Evolutionary conservation across 2,329 filamentous ascomycete genomes (phyloP), one percentile per base, ranked within the genome.

Genomic region (Mariannaea elegans): DNA sequence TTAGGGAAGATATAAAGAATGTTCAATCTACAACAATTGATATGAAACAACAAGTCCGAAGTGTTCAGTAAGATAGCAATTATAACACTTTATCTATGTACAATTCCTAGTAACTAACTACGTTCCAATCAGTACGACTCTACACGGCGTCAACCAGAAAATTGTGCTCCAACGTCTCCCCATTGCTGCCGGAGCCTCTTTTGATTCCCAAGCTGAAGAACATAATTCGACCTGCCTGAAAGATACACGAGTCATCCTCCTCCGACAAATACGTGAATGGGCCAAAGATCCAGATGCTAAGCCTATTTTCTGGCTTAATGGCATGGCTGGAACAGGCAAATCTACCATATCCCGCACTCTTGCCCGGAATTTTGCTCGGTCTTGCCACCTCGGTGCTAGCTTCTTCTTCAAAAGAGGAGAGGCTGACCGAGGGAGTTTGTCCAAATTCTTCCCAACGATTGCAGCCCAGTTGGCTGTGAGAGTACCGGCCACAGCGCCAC

Each of bases 161-260:
- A 42, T 24, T 7, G 39, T 65, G 16, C 64, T 72, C 14, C 32
- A 59, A 16, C 62, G 59, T 31, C 62, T 72, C 1, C 59, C 46
- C 4, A 41, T 55, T n/a, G 68, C 61, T 3, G 34, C 60, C 18
- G 65, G 64, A 2, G 72, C 70, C 4, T 59, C 67, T 2, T 77
- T 76, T 56, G 67, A 78, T 60, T 75, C 76, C 3, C 54, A 72
- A 29, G n/a, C n/a, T n/a, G n/a, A n/a, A n/a, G n/a, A n/a, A n/a
- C n/a, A n/a, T n/a, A n/a, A n/a, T n/a, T n/a, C 69, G n/a, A 69
- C 58, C 29, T 79, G 72, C 39, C 63, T 70, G 21, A 62, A 52
- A 16, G 56, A 62, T 27, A 78, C 75, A 3, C 66, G 71, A 56
- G 60, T 67, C 2, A 64, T 75, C 1, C 67, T 78, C 19, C 65